phyloP scores from a whole-genome alignment of 306 rosid genomes.

The Lotus japonicus region DNA sequence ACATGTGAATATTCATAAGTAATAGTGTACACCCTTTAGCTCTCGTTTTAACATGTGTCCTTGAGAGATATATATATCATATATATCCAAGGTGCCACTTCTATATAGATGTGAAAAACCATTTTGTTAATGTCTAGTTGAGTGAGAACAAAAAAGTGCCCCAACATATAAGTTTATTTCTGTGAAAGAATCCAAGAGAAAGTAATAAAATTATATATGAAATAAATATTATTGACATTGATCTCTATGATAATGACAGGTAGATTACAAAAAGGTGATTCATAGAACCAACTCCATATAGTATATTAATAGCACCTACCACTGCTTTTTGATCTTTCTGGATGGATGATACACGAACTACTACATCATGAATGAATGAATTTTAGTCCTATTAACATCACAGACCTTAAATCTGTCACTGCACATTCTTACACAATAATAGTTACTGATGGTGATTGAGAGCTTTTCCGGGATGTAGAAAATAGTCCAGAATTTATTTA shows the following conservation, averaged over 20 bases:
- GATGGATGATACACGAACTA: neutral
- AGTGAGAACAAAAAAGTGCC: constrained; percentile 32
- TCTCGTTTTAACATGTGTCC: constrained; percentile 23
- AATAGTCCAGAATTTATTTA: constrained; percentile 7
- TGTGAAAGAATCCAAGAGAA: constrained; percentile 42
- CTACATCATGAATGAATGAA: constrained; percentile 30
- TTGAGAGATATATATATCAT: constrained; percentile 23
- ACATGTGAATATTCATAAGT: constrained; percentile 27
- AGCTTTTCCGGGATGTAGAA: constrained; percentile 26
- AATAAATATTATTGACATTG: constrained; percentile 39
- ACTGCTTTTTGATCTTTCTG: constrained; percentile 1
- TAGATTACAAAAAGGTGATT: constrained; percentile 28
- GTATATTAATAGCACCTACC: constrained; percentile 27
- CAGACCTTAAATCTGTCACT: constrained; percentile 33
- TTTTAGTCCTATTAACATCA: constrained; percentile 53
- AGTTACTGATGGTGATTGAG: constrained; percentile 49
- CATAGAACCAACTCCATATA: constrained; percentile 22
- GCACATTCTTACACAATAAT: constrained; percentile 39
- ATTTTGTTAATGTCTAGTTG: constrained; percentile 3
- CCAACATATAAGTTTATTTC: constrained; percentile 19
- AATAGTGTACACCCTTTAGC: constrained; percentile 12
- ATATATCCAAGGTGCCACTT: neutral
- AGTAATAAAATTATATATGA: neutral
- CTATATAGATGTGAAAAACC: constrained; percentile 5
- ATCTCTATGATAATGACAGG: constrained; percentile 44